Percentiles rank a stretch among this genome's conserved stretches.
Evolutionary conservation across 2,329 filamentous ascomycete genomes (phyloP).

Genomic region (Emydomyces testavorans): DNA sequence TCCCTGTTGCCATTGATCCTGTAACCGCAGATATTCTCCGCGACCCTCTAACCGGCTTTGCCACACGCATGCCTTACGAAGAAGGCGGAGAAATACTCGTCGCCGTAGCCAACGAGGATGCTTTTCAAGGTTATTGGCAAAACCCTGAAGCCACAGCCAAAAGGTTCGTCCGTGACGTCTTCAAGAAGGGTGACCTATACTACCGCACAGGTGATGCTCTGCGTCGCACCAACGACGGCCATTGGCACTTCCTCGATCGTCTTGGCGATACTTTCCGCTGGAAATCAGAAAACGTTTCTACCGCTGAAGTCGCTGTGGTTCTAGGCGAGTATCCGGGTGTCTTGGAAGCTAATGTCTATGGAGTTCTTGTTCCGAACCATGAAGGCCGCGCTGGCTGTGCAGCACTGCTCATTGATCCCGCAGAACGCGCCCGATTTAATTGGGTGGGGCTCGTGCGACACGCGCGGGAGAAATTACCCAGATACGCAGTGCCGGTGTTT

Average conservation of each 20-base stretch:
- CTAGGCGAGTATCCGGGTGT: slow-evolving; percentile 49
- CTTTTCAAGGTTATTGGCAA: slow-evolving; percentile 59
- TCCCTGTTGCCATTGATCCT: slow-evolving; percentile 58
- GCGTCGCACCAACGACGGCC: slow-evolving; percentile 48
- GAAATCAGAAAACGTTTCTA: slow-evolving; percentile 60
- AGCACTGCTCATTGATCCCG: slow-evolving; percentile 45
- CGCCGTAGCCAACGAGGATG: slow-evolving; percentile 44
- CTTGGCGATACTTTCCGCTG: slow-evolving; percentile 64
- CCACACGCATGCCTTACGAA: slow-evolving; percentile 49
- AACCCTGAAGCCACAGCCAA: slow-evolving; percentile 55
- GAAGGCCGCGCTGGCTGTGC: slow-evolving; percentile 58
- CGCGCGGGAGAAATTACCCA: slow-evolving; percentile 49
- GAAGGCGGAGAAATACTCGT: slow-evolving; percentile 66
- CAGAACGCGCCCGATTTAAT: slow-evolving; percentile 42
- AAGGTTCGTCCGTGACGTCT: slow-evolving; percentile 54
- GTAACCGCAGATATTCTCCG: slow-evolving; percentile 56
- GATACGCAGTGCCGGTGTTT: slow-evolving; percentile 67
- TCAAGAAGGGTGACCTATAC: slow-evolving; percentile 55
- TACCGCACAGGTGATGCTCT: slow-evolving; percentile 59
- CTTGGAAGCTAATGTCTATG: slow-evolving; percentile 59
- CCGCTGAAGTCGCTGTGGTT: slow-evolving; percentile 54
- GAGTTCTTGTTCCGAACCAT: slow-evolving; percentile 52
- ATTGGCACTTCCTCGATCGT: slow-evolving; percentile 59
- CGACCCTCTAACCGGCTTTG: slow-evolving; percentile 58
- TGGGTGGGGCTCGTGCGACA: slow-evolving; percentile 50